Evolutionary conservation across 106 monocot species (phyloP), one percentile per base, ranked within the genome.

Genomic region (Dioscorea zingiberensis): DNA sequence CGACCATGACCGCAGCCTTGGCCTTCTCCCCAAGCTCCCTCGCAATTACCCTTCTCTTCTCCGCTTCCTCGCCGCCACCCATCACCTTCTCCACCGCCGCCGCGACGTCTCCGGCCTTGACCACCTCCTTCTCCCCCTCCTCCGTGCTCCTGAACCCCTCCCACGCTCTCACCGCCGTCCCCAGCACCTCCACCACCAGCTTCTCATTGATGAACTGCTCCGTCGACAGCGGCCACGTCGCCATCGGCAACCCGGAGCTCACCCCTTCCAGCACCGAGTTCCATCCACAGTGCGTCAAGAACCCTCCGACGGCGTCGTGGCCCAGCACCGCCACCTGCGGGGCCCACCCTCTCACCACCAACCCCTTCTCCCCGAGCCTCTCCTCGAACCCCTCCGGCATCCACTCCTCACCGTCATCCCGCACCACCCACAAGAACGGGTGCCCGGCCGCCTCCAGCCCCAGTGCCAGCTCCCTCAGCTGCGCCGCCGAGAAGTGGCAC

Each of bases 231-330:
- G 68, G 68, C 68, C 56, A 68, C 44, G 68, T 58, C 13, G 23
- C 56, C 68, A 68, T 57, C 10, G 69, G 69, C 58, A 69, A 17
- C 21, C 69, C 69, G 13, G 58, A 45, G 58, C 58, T 27, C 46
- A 59, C 13, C 58, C 59, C 73, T 16, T 74, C 73, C 59, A 74
- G 16, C 73, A 53, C 48, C 62, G 75, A 69, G 68, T 63, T 76
- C 75, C 69, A 76, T 46, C 75, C 75, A 38, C 69, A 69, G 67
- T 74, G 76, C 18, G 61, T 69, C 69, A 76, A 19, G 56, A 69
- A 69, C 11, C 47, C 57, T 16, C 73, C 73, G 57, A 71, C 59
- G 6, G 69, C 63, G 25, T 0, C 6, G 56, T 69, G 76, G 2
- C 44, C 10, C 47, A 76, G 51, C 12, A 69, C 46, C 25, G 25